Evolutionary conservation across 805 yeast genomes (phyloP).

Genomic region (Priceomyces melissophilus): DNA sequence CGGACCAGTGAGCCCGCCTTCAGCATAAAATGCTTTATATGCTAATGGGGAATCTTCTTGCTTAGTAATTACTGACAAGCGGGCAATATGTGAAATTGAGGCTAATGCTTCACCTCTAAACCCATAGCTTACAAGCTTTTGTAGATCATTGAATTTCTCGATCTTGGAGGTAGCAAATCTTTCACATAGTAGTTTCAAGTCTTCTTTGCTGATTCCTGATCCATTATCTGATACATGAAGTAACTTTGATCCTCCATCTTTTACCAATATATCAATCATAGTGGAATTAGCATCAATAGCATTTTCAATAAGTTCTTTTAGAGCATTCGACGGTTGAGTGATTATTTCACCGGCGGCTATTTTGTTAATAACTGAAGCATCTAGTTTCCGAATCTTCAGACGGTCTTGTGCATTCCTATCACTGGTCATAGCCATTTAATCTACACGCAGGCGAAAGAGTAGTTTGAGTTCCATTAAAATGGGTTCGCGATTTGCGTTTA

Average conservation of each 20-base stretch:
- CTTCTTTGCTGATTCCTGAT: conserved; percentile 68
- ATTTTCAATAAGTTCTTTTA: conserved; percentile 90
- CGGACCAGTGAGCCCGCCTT: conserved; percentile 56
- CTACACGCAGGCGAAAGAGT: neutral
- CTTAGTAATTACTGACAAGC: conserved; percentile 77
- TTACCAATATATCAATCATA: conserved; percentile 70
- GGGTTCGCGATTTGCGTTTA: neutral
- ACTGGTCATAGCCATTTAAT: neutral
- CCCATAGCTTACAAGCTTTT: conserved; percentile 74
- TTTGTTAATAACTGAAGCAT: conserved; percentile 70
- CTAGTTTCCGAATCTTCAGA: conserved; percentile 39
- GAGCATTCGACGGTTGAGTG: conserved; percentile 88
- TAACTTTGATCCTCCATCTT: conserved; percentile 87
- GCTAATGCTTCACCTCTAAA: conserved; percentile 97
- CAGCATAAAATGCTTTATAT: conserved; percentile 61
- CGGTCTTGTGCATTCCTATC: neutral
- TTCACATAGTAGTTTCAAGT: conserved; percentile 77
- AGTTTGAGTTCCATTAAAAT: neutral
- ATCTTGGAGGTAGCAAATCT: conserved; percentile 92
- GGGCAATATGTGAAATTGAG: conserved; percentile 85
- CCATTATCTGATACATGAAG: conserved; percentile 92
- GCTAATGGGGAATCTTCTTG: conserved; percentile 61
- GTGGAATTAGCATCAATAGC: conserved; percentile 83
- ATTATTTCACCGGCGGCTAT: conserved; percentile 98
- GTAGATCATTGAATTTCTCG: conserved; percentile 68